Base-by-base conservation (phyloP, 305 asterid genomes). In the Petunia hybrid region DNA sequence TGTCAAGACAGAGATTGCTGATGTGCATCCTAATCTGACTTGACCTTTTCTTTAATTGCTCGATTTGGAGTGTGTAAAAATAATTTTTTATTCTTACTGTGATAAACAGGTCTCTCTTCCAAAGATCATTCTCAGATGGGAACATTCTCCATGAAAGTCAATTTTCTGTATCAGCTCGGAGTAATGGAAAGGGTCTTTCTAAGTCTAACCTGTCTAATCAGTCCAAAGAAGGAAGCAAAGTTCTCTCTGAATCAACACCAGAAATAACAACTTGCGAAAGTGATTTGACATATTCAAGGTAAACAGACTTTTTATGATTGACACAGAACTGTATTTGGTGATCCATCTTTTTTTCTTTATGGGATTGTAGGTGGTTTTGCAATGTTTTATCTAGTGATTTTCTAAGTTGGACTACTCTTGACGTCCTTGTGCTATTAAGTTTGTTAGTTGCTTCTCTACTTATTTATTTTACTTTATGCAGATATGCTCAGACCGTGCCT, bases 61-160 rank as follows among this genome's bases (percentile, higher is more conserved):
- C 51, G 64, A 39, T 80, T 77, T 56, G 31, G 48, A 42, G 76
- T 73, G 46, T 46, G 60, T 3, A 73, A 35, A 45, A 38, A 48
- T 73, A 46, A 70, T 59, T 70, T 41, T 45, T 9, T 46, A 73
- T 73, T 51, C 46, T 74, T 74, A 74, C 14, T 63, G 64, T 74
- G 64, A 74, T 51, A 64, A 64, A 84, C 83, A 96, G 98, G 88
- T 86, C 91, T 48, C 81, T 84, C 80, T 87, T 91, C 87, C 90
- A 89, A 85, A 88, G 97, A 89, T 96, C 97, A 74, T 89, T 92
- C 88, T 96, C 99, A 6, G 99, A 93, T 89, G 98, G 99, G 79
- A 91, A 91, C 83, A 89, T 96, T 84, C 94, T 94, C 81, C 94
- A 86, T 77, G 93, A 85, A 85, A 88, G 89, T 81, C 84, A 8